Evolutionary conservation across 140 eudicot species (phyloP), one percentile per base, ranked within the genome.

Genomic region (Oenanthe javanica): DNA sequence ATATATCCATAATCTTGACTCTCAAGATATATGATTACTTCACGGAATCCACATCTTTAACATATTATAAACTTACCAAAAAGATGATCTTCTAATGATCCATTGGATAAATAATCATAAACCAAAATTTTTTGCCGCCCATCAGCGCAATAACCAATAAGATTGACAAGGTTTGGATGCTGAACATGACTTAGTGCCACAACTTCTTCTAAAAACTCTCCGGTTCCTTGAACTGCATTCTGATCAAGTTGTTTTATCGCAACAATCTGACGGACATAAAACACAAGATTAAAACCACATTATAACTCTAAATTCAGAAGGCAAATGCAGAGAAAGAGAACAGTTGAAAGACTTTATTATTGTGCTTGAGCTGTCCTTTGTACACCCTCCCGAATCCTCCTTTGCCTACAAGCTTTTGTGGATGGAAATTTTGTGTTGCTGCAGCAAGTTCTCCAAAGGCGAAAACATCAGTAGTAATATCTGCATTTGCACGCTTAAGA

Each of bases 171-270:
- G 87, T 88, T 90, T 36, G 89, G 93, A 77, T 92, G 97, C 77
- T 90, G 83, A 77, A 92, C 84, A 67, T 89, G 93, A 72, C 96
- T 87, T 18, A 92, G n/a, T 40, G 87, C 90, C 59, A 87, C 67
- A 71, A 90, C 91, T 76, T 92, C 97, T 15, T 93, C 91, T 16
- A 92, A 85, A 79, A 92, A 92, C 46, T 90, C 97, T 59, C 79
- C 78, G 70, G 88, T 90, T 38, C 96, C 97, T 83, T 92, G 96
- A 54, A 87, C 81, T 43, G 93, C 91, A 57, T 88, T 92, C 87
- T 87, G 88, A 85, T 92, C 97, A 6, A 92, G 91, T 80, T 90
- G 97, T 79, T 92, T 92, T 38, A 92, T 89, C 0, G 96, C 97
- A 38, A 92, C 92, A 72, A 67, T 74, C 97, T 92, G 82, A 78